phyloP scores from a whole-genome alignment of 176 grass and related monocot genomes.

The Eragrostis nindensis region DNA sequence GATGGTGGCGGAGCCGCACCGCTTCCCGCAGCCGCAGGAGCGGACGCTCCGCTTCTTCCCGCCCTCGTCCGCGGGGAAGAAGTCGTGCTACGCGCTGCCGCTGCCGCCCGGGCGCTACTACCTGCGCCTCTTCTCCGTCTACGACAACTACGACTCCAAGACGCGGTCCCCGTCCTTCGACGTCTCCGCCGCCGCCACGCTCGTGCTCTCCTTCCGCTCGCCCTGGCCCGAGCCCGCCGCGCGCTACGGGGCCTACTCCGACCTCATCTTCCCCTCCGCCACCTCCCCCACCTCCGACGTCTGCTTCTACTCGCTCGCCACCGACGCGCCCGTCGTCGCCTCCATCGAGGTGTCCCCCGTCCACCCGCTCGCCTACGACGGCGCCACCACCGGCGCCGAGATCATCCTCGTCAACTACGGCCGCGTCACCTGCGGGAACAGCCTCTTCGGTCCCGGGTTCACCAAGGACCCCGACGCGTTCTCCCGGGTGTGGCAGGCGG shows the following conservation, averaged over 20 bases:
- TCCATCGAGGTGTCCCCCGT: constrained; percentile 86
- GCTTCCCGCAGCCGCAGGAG: constrained; percentile 85
- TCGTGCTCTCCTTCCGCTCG: constrained; percentile 86
- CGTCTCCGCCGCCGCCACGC: constrained; percentile 87
- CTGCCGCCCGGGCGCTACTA: constrained; percentile 86
- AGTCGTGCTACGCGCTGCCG: constrained; percentile 88
- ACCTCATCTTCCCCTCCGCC: constrained; percentile 79
- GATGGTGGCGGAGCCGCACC: constrained; percentile 92
- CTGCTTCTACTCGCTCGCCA: constrained; percentile 99
- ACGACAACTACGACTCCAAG: constrained; percentile 99
- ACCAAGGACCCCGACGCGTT: constrained; percentile 84
- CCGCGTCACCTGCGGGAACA: constrained; percentile 68
- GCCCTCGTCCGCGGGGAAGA: constrained; percentile 77
- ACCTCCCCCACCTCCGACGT: constrained; percentile 55
- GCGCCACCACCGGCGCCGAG: constrained; percentile 71
- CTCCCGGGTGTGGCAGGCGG: constrained; percentile 86
- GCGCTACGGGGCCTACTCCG: constrained; percentile 93
- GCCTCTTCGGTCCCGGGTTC: constrained; percentile 84
- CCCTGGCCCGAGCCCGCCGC: constrained; percentile 87
- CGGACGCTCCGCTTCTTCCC: constrained; percentile 96
- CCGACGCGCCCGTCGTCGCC: constrained; percentile 79
- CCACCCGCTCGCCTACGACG: constrained; percentile 79
- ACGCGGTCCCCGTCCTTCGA: constrained; percentile 83
- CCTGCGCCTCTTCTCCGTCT: constrained; percentile 92
- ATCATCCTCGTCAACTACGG: constrained; percentile 94